Base-by-base conservation (phyloP, 2,329 filamentous ascomycete species). In the Colletotrichum somersetense region DNA sequence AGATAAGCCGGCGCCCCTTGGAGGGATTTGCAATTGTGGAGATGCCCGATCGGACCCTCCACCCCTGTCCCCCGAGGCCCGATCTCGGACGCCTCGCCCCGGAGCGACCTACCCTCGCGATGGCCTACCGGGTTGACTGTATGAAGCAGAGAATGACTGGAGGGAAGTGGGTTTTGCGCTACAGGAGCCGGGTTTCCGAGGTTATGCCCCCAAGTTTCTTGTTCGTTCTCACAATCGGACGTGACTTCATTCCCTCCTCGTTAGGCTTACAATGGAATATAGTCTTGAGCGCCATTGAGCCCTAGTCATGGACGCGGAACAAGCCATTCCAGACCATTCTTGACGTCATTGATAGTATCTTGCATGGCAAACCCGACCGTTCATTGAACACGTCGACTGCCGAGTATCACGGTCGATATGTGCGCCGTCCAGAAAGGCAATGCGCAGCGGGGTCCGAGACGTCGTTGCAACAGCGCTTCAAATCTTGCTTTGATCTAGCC, bases 21-120 rank as follows among this genome's bases (percentile, higher is more conserved):
- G 65, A 71, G 44, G 40, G 52, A 23, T 46, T 46, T 40, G 26
- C 40, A 40, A 26, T n/a, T 44, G 69, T 63, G 65, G 69, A 35
- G 69, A 55, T 63, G 7, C 38, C 69, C 66, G 66, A 59, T 42
- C 53, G 69, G 58, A 26, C 59, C 69, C 69, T 26, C 26, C 26
- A 26, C 69, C 69, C 69, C 65, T 63, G 69, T 46, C 33, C 35
- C 69, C 69, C 3, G 69, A 42, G 46, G 57, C 65, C 69, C 66
- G 69, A 72, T 63, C 58, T 72, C 69, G 69, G 69, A 72, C 20
- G 12, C 59, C n/a, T 50, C 30, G n/a, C 52, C 65, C 48, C 66
- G 69, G 69, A 16, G 23, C 62, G 40, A 42, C 44, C 65, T 30
- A 30, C 26, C 44, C 52, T 58, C 69, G 69, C 66, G 26, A 59